phyloP scores from a whole-genome alignment of 306 rosid species.

The Begonia loranthoides region DNA sequence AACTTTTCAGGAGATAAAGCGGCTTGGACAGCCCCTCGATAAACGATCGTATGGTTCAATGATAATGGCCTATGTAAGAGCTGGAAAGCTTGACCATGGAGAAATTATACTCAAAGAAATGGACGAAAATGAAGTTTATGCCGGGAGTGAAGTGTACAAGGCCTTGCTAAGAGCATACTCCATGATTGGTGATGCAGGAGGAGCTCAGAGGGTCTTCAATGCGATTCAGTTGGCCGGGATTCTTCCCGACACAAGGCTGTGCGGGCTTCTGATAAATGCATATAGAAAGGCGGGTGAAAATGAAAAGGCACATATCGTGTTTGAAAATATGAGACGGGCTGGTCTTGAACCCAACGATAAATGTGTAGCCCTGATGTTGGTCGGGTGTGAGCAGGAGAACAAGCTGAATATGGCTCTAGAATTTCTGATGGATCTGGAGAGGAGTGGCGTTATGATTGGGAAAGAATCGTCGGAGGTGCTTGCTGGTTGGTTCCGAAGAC shows the following conservation, averaged over 20 bases:
- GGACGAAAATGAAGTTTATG: conserved; percentile 54
- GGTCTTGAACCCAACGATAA: conserved; percentile 61
- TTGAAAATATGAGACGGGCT: conserved; percentile 69
- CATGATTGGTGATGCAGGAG: conserved; percentile 42
- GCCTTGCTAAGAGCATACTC: conserved; percentile 80
- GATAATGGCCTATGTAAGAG: conserved; percentile 83
- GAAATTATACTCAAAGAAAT: conserved; percentile 58
- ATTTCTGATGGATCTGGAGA: conserved; percentile 61
- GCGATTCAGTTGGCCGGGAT: conserved; percentile 73
- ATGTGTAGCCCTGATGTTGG: conserved; percentile 50
- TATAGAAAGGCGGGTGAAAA: conserved; percentile 50
- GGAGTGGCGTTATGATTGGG: conserved; percentile 42
- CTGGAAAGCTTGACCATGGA: conserved; percentile 55
- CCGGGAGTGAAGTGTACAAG: conserved; percentile 79
- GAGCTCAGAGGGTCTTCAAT: conserved; percentile 76
- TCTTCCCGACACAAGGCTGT: conserved; percentile 56
- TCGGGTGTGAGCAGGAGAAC: conserved; percentile 61
- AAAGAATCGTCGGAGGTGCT: conserved; percentile 62
- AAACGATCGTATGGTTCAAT: conserved; percentile 75
- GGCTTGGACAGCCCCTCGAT: conserved; percentile 58
- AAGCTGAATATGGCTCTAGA: conserved; percentile 44
- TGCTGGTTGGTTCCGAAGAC: conserved; percentile 61
- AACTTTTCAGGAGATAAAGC: conserved; percentile 69
- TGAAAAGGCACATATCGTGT: conserved; percentile 39
- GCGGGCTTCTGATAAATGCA: conserved; percentile 61